phyloP scores from a whole-genome alignment of 1,139 yeast genomes.

The Debaryomycetaceae sp. region DNA sequence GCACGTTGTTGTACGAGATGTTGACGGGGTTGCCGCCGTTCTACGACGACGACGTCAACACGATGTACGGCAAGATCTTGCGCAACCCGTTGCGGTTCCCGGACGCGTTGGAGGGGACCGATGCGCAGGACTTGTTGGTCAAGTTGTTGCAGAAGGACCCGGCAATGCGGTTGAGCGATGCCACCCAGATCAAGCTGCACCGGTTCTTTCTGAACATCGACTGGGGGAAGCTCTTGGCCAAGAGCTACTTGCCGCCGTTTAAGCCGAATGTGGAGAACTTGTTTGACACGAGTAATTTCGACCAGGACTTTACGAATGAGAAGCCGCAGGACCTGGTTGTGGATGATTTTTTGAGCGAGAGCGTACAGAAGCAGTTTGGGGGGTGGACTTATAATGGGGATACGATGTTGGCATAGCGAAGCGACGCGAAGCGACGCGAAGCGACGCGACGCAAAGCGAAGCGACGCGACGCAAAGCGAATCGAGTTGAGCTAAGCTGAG shows the following conservation, averaged over 20 bases:
- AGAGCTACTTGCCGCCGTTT: conserved; percentile 93
- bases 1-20: conserved; percentile 92
- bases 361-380: conserved; percentile 94
- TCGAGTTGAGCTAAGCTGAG: too few relatives aligned
- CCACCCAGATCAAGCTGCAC: conserved; percentile 79
- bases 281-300: conserved; percentile 88
- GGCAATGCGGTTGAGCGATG: conserved; percentile 71
- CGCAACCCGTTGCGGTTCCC: conserved; percentile 90
- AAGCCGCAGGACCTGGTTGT: conserved; percentile 95
- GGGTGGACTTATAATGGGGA: conserved; percentile 97
- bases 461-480: too few relatives aligned
- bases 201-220: conserved; percentile 87
- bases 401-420: conserved; percentile 19
- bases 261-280: conserved; percentile 88
- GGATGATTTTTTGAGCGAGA: conserved; percentile 81
- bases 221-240: conserved; percentile 79
- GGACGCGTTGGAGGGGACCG: conserved; percentile 71
- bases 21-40: conserved; percentile 95
- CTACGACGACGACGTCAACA: conserved; percentile 89
- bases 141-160: conserved; percentile 87
- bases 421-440: too few relatives aligned
- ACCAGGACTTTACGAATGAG: conserved; percentile 87
- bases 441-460: too few relatives aligned
- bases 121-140: conserved; percentile 77
- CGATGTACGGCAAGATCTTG: conserved; percentile 89